Evolutionary conservation across 2,329 filamentous ascomycete species (phyloP).

Genomic region (Arthrobotrys entomopaga): DNA sequence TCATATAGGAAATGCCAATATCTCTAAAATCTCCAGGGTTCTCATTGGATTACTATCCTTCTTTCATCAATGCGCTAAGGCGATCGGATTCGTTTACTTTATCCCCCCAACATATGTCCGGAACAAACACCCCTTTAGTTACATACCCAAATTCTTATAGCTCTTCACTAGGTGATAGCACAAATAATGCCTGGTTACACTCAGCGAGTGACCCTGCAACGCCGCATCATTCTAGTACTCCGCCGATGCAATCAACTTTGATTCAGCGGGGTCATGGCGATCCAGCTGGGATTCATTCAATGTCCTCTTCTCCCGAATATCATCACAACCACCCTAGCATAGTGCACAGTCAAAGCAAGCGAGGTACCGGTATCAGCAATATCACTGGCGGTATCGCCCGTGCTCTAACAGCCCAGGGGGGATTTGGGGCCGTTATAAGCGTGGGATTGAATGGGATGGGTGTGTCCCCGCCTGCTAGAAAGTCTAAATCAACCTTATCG

Average conservation of each 20-base stretch:
- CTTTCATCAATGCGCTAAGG: constrained; percentile 68
- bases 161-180: constrained; percentile 52
- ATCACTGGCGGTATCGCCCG: constrained; percentile 48
- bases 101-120: constrained; percentile 63
- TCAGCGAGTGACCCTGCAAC: constrained; percentile 64
- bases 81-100: constrained; percentile 69
- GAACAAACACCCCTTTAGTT: constrained; percentile 63
- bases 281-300: constrained; percentile 47
- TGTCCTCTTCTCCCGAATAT: constrained; percentile 58
- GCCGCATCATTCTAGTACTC: constrained; percentile 60
- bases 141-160: constrained; percentile 58
- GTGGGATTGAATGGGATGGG: constrained; percentile 40
- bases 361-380: constrained; percentile 46
- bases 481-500: constrained; percentile 7
- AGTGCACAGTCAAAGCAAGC: constrained; percentile 24
- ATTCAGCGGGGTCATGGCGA: constrained; percentile 45
- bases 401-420: constrained; percentile 44
- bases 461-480: constrained; percentile 38
- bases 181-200: constrained; percentile 50
- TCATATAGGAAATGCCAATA: constrained; percentile 69
- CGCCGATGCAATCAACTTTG: constrained; percentile 51
- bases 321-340: constrained; percentile 55
- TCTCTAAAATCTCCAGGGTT: constrained; percentile 74
- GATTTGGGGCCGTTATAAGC: constrained; percentile 41
- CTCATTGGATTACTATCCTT: constrained; percentile 74